Percentiles rank a stretch among this genome's conserved stretches.
Evolutionary conservation across 2,329 filamentous ascomycete genomes (phyloP).

Genomic region (Fusarium cicatricum): DNA sequence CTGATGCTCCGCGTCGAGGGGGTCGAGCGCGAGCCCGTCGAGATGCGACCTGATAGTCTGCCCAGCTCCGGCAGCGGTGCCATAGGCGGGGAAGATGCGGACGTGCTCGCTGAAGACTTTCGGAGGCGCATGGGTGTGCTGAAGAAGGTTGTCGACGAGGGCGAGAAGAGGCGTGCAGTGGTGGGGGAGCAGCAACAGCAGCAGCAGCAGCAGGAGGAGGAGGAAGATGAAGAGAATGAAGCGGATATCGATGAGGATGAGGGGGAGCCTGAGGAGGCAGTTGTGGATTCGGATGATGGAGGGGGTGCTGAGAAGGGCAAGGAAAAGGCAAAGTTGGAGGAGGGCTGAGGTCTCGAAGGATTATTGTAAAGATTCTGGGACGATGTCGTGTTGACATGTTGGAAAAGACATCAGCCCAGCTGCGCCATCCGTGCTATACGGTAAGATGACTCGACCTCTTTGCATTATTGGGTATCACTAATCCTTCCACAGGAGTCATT

Average conservation of each 20-base stretch:
- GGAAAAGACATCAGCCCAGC: neutral
- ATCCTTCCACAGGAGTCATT: neutral
- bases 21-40: slow-evolving; percentile 49
- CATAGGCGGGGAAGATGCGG: slow-evolving; percentile 57
- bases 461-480: neutral
- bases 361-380: neutral
- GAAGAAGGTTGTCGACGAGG: slow-evolving; percentile 62
- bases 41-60: slow-evolving; percentile 38
- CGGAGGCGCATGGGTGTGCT: slow-evolving; percentile 64
- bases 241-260: slow-evolving; percentile 11
- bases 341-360: slow-evolving; percentile 8
- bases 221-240: slow-evolving; percentile 6
- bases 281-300: slow-evolving; percentile 27
- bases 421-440: neutral
- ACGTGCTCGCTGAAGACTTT: slow-evolving; percentile 63
- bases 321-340: slow-evolving; percentile 13
- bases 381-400: neutral
- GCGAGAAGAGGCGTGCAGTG: slow-evolving; percentile 53
- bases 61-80: slow-evolving; percentile 45
- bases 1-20: slow-evolving; percentile 50
- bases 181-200: slow-evolving; percentile 33
- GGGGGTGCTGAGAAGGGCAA: slow-evolving; percentile 15
- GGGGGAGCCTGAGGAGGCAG: slow-evolving; percentile 27
- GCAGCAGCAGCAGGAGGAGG: slow-evolving; percentile 15
- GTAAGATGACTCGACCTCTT: neutral